Evolutionary conservation across 2,329 filamentous ascomycete species (phyloP).

Genomic region (Aspergillus bombycis): DNA sequence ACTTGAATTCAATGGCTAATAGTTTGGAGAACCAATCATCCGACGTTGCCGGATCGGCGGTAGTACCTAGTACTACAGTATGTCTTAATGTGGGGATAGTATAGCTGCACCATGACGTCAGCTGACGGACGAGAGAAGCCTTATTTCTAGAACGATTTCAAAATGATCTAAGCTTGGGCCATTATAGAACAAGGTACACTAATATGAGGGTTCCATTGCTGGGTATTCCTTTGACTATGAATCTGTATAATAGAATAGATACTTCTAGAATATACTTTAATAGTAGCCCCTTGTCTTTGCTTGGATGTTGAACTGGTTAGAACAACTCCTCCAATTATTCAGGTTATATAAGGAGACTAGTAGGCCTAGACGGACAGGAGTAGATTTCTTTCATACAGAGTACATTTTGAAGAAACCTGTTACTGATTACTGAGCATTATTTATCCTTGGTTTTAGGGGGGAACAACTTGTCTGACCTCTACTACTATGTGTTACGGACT

Average conservation of each 20-base stretch:
- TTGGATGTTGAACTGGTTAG: no score
- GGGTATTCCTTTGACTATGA: background rate
- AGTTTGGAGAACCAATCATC: constrained; percentile 6
- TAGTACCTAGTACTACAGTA: background rate
- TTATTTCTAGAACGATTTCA: background rate
- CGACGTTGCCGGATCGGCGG: background rate
- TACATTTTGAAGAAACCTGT: no score
- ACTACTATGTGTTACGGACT: no score
- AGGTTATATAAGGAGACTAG: no score
- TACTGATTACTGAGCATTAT: no score
- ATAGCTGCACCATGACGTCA: constrained; percentile 2
- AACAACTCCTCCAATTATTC: no score
- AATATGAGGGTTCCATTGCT: background rate
- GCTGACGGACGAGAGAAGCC: background rate
- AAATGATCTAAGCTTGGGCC: background rate
- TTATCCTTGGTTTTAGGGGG: no score
- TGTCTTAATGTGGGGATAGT: background rate
- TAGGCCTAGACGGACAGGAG: no score
- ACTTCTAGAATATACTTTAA: background rate
- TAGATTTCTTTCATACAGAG: no score
- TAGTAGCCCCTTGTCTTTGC: no score
- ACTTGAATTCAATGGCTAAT: background rate
- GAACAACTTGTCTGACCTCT: no score
- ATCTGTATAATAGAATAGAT: background rate
- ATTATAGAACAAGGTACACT: background rate